Evolutionary conservation across 805 yeast genomes (phyloP).

Genomic region (Barnettozyma botsteinii): DNA sequence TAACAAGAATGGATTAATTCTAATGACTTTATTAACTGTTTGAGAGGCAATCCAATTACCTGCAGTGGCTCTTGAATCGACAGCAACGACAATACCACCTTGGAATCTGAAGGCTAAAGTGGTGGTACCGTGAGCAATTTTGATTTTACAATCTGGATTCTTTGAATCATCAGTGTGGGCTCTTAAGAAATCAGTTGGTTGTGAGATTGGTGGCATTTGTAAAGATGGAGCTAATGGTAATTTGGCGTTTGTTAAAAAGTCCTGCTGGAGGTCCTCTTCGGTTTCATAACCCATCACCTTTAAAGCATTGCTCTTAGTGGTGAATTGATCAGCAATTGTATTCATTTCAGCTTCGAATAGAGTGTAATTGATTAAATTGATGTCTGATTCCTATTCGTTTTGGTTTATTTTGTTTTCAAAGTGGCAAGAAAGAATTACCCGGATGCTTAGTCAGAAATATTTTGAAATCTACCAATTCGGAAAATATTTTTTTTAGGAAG

Average conservation of each 20-base stretch:
- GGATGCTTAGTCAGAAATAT: background rate
- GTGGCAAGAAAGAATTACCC: slow-evolving; percentile 3
- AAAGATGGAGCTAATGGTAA: slow-evolving; percentile 50
- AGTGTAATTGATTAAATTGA: background rate
- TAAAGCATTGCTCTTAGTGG: slow-evolving; percentile 12
- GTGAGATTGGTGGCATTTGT: slow-evolving; percentile 74
- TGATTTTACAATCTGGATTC: slow-evolving; percentile 91
- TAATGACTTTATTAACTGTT: slow-evolving; percentile 94
- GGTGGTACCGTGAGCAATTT: slow-evolving; percentile 98
- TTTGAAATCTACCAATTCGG: too few relatives aligned
- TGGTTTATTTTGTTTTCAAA: background rate
- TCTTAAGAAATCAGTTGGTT: slow-evolving; percentile 87
- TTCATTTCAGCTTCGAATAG: slow-evolving; percentile 15
- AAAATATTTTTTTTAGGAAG: background rate
- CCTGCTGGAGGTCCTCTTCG: slow-evolving; percentile 29
- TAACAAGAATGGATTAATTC: slow-evolving; percentile 87
- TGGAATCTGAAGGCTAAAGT: slow-evolving; percentile 93
- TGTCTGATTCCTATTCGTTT: too few relatives aligned
- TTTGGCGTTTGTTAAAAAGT: slow-evolving; percentile 30
- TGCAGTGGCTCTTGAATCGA: slow-evolving; percentile 96
- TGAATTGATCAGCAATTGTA: slow-evolving; percentile 20
- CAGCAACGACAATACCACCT: slow-evolving; percentile 94
- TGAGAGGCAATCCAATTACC: slow-evolving; percentile 98
- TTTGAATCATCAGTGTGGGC: slow-evolving; percentile 97
- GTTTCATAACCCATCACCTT: slow-evolving; percentile 23